Evolutionary conservation across 208 protist genomes (phyloP).

Genomic region (Leishmania martiniquensis): DNA sequence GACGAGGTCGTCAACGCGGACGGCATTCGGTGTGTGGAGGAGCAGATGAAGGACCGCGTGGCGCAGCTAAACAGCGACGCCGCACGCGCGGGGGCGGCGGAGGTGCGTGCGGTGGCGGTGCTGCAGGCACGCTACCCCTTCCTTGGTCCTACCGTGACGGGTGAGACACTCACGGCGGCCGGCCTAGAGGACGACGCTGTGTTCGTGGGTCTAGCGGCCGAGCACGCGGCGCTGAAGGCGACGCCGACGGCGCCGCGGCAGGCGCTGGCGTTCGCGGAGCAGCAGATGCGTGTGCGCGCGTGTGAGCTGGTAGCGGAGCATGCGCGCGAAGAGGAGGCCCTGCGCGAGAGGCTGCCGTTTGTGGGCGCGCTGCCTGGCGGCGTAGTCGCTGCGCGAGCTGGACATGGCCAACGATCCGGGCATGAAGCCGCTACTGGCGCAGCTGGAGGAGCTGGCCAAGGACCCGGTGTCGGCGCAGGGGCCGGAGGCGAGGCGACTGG

Average conservation of each 20-base stretch:
- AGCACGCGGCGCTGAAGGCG: too few species aligned
- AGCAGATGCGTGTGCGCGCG: constrained; percentile 27
- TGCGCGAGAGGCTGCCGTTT: constrained; percentile 34
- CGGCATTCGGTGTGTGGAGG: too few species aligned
- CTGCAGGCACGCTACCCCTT: too few species aligned
- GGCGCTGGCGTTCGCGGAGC: too few species aligned
- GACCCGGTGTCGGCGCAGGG: constrained; percentile 31
- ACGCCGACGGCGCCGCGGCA: too few species aligned
- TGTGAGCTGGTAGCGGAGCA: background rate
- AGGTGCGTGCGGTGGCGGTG: background rate
- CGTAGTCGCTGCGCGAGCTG: constrained; percentile 37
- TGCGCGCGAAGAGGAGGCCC: constrained; percentile 25
- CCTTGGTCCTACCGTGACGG: too few species aligned
- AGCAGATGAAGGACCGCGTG: too few species aligned
- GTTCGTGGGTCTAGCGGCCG: too few species aligned
- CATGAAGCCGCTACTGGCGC: constrained; percentile 31
- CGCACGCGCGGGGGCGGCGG: background rate
- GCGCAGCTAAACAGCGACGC: too few species aligned
- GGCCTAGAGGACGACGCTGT: too few species aligned
- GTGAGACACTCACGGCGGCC: too few species aligned
- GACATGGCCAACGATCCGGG: constrained; percentile 24
- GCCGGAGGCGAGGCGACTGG: constrained; percentile 37
- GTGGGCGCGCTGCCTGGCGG: constrained; percentile 25
- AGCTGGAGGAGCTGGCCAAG: constrained; percentile 38
- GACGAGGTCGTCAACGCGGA: background rate